phyloP scores from a whole-genome alignment of 139 green algal genomes.

The Choricystis sp. region DNA sequence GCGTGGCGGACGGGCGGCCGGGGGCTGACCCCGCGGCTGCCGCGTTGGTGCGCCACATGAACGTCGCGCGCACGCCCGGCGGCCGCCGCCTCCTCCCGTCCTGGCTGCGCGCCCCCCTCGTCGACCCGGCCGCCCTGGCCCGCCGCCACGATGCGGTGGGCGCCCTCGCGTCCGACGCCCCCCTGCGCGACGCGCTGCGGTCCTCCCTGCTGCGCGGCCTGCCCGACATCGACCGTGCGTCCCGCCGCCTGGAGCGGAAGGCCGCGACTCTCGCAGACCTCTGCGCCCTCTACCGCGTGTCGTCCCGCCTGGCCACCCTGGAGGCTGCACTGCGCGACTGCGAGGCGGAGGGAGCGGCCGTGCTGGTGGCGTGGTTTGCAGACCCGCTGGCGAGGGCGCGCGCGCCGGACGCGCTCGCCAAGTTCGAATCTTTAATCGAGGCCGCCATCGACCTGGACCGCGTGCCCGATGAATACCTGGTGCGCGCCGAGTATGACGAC shows the following conservation, averaged over 20 bases:
- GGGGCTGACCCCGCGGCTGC: constrained; percentile 9
- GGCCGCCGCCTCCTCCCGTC: constrained; percentile 72
- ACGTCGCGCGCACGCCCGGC: constrained; percentile 74
- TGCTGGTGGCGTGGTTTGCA: constrained; percentile 38
- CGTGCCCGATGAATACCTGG: constrained; percentile 89
- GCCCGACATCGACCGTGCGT: constrained; percentile 80
- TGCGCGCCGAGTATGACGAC: constrained; percentile 60
- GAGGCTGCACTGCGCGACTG: constrained; percentile 39
- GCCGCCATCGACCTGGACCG: constrained; percentile 77
- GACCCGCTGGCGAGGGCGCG: constrained; percentile 39
- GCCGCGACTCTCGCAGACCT: constrained; percentile 63
- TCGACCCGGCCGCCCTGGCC: constrained; percentile 47
- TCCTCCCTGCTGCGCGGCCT: constrained; percentile 54
- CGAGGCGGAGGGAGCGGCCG: constrained; percentile 28
- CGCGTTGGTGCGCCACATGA: constrained; percentile 62
- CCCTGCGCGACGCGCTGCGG: constrained; percentile 52
- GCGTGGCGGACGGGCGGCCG: constrained; percentile 8
- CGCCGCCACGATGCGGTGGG: constrained; percentile 70
- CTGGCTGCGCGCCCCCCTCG: constrained; percentile 94
- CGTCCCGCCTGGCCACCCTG: constrained; percentile 50
- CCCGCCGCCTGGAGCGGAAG: constrained; percentile 60
- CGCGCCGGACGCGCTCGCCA: constrained; percentile 60
- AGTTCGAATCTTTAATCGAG: constrained; percentile 93
- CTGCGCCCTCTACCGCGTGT: constrained; percentile 83
- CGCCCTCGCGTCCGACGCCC: constrained; percentile 45